phyloP scores from a whole-genome alignment of 169 alveolate species.

The Cyclospora cayetanensis region DNA sequence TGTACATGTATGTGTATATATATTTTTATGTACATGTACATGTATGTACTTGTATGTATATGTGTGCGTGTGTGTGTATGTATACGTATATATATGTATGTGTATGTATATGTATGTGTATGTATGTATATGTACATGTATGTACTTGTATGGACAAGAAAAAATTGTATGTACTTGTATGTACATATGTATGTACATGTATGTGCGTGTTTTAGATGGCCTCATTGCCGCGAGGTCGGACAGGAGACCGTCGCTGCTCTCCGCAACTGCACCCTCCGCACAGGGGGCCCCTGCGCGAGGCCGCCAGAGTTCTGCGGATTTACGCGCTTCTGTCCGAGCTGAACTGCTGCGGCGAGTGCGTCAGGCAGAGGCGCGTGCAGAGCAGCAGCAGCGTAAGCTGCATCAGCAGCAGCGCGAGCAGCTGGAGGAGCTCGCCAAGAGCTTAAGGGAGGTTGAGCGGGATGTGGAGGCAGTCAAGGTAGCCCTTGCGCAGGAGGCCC shows the following conservation, averaged over 20 bases:
- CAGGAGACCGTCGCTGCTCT: background rate
- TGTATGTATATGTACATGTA: too few species aligned
- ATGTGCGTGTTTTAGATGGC: too few species aligned
- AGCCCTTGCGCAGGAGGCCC: conserved; percentile 16
- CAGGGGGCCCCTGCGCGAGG: conserved; percentile 23
- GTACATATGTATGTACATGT: background rate
- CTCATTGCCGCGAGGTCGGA: conserved; percentile 49
- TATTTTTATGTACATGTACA: too few species aligned
- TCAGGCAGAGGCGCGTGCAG: conserved; percentile 51
- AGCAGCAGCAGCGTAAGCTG: conserved; percentile 55
- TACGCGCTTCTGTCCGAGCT: conserved; percentile 25
- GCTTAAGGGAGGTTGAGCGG: conserved; percentile 55
- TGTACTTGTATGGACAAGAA: too few species aligned
- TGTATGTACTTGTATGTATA: too few species aligned
- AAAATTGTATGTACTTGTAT: too few species aligned
- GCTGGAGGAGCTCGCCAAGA: conserved; percentile 63
- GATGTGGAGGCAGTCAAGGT: conserved; percentile 57
- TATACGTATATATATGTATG: too few species aligned
- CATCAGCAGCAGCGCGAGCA: conserved; percentile 41
- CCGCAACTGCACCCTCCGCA: background rate
- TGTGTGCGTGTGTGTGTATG: too few species aligned
- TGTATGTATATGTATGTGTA: too few species aligned
- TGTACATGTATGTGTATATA: too few species aligned
- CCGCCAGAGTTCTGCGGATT: conserved; percentile 13
- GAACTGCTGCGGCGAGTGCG: conserved; percentile 55